Conservation (phyloP, 2,329 filamentous ascomycete genomes). For the Juglanconis sp. region DNA sequence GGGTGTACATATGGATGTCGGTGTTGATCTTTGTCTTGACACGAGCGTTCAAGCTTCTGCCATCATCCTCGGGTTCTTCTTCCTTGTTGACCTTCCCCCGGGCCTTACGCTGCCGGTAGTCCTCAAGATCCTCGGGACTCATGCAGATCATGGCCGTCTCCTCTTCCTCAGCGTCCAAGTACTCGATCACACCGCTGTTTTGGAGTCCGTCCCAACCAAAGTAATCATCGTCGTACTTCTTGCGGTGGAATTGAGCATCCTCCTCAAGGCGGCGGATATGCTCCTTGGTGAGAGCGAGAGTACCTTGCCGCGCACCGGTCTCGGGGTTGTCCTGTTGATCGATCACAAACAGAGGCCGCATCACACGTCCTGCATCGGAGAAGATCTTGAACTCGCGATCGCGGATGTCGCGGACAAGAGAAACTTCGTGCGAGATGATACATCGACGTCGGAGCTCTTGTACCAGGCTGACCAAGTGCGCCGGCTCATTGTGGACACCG, state of each 20-base stretch:
- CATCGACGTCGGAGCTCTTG: conserved; percentile 75
- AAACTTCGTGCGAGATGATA: conserved; percentile 87
- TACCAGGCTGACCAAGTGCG: conserved; percentile 77
- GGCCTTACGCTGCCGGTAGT: conserved; percentile 66
- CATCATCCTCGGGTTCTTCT: conserved; percentile 59
- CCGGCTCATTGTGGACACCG: conserved; percentile 86
- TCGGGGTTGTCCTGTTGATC: conserved; percentile 80
- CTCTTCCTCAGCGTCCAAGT: conserved; percentile 96
- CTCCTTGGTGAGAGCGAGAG: conserved; percentile 80
- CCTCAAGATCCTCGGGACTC: conserved; percentile 91
- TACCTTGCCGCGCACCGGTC: conserved; percentile 56
- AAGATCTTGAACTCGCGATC: conserved; percentile 99
- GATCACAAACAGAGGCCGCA: conserved; percentile 88
- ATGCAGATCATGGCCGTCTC: conserved; percentile 99
- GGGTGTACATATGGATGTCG: conserved; percentile 88
- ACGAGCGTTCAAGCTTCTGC: conserved; percentile 72
- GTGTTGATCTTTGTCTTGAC: conserved; percentile 86
- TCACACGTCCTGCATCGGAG: conserved; percentile 92
- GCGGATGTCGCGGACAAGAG: conserved; percentile 90
- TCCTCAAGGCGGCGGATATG: conserved; percentile 72
- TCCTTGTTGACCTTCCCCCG: conserved; percentile 66
- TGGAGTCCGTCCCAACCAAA: conserved; percentile 90
- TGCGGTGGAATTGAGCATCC: conserved; percentile 58
- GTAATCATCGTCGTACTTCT: conserved; percentile 56
- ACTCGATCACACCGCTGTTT: conserved; percentile 83